Conservation (phyloP, 1,284 basidiomycete genomes). For the Microbotryum lychnidis-dioicae region DNA sequence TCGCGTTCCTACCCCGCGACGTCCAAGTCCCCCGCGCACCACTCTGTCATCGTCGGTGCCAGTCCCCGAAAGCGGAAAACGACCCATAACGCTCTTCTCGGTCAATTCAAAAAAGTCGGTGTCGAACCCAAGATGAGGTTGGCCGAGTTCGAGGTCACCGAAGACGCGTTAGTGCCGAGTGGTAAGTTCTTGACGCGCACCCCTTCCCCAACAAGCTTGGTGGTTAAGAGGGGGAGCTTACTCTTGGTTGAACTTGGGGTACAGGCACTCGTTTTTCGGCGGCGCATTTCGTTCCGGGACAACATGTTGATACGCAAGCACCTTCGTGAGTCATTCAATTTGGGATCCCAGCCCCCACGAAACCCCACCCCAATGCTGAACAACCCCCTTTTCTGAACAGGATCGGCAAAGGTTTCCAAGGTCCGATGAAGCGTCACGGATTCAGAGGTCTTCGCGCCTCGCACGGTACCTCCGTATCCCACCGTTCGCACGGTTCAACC, state of each 20-base stretch:
- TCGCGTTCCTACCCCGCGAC: slow-evolving; percentile 36
- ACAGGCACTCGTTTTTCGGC: slow-evolving; percentile 81
- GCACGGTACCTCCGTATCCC: slow-evolving; percentile 93
- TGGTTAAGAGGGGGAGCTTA: not conserved
- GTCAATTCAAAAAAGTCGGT: slow-evolving; percentile 76
- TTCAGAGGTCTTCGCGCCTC: slow-evolving; percentile 86
- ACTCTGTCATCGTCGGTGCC: slow-evolving; percentile 43
- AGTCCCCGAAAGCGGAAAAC: slow-evolving; percentile 43
- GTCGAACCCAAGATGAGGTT: slow-evolving; percentile 80
- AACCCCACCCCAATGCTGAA: not conserved
- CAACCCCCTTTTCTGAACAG: slow-evolving; percentile 43
- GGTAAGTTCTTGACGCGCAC: slow-evolving; percentile 48
- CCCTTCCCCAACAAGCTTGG: too few relatives aligned
- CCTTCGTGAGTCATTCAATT: slow-evolving; percentile 60
- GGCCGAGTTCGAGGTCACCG: slow-evolving; percentile 79
- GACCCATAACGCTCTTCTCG: slow-evolving; percentile 64
- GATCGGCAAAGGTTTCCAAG: slow-evolving; percentile 94
- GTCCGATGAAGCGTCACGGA: slow-evolving; percentile 93
- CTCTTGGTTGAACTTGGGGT: not conserved
- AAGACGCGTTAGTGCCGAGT: slow-evolving; percentile 80
- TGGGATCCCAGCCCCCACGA: not conserved
- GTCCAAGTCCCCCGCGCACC: slow-evolving; percentile 29
- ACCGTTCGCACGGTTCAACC: slow-evolving; percentile 86
- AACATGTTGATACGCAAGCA: slow-evolving; percentile 87
- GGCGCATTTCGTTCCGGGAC: slow-evolving; percentile 93